Base-by-base conservation (phyloP, 148 eudicot genomes). In the Arctostaphylos glauca region DNA sequence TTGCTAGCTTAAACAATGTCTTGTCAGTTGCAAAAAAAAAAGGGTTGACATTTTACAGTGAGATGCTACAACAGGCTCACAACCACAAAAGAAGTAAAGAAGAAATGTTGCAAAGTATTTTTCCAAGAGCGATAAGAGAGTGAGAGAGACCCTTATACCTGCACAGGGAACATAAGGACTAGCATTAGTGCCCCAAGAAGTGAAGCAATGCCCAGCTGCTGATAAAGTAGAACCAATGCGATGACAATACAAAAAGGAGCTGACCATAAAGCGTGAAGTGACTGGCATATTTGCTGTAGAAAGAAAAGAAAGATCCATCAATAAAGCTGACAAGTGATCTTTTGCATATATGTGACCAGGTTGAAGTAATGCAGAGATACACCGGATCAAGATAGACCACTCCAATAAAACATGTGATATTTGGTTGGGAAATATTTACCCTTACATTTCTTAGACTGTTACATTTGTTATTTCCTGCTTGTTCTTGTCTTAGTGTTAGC, bases 221-320 rank as follows among this genome's bases (percentile, higher is more conserved):
- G 89, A 85, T 89, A 96, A 60, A 96, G 93, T 76, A 96, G 95
- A 86, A 94, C 85, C 93, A 96, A 81, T 60, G 98, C 89, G 76
- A 96, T 18, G 31, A 89, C 58, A 49, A 96, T 96, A 75, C 98
- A 98, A 70, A 94, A 91, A 80, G 98, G 98, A 89, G 98, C 96
- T 54, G 98, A 96, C 98, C 98, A 96, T 88, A 96, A 78, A 31
- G 92, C 89, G 84, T 96, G 98, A 74, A 96, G 95, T 31, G 97
- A 92, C 81, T 94, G 98, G 86, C 94, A 89, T 83, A 93, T 76
- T 96, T 91, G 98, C 98, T 96, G 98, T 83, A 82, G 72, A 77
- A 74, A 88, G 21, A 85, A 75, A 84, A 52, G 47, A 52, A 54
- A 71, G 8, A 59, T 52, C 21, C 16, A 73, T 82, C 62, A 6